phyloP scores from a whole-genome alignment of 495 filamentous ascomycete species.

The Lepidopterella palustris region DNA sequence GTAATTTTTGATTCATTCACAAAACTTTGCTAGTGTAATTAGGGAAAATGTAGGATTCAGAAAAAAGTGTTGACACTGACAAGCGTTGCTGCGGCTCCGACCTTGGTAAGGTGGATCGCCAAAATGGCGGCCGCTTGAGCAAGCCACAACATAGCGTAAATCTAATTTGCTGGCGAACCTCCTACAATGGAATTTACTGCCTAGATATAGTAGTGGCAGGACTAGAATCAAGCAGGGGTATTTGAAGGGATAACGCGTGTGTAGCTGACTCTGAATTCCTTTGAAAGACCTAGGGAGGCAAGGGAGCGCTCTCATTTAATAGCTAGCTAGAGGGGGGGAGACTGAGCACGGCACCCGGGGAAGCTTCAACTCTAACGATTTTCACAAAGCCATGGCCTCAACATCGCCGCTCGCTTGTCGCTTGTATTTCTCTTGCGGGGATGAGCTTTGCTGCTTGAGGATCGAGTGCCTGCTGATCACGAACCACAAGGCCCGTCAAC shows the following conservation, averaged over 20 bases:
- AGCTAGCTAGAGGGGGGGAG: not conserved
- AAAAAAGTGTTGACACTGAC: not conserved
- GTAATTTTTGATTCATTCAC: constrained; percentile 14
- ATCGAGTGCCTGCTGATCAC: constrained; percentile 14
- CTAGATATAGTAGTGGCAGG: not conserved
- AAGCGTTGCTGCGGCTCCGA: constrained; percentile 1
- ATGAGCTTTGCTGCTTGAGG: constrained; percentile 3
- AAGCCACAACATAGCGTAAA: constrained; percentile 22
- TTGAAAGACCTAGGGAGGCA: not conserved
- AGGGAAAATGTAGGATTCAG: not conserved
- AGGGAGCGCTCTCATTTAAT: not conserved
- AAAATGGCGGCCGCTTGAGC: constrained; percentile 16
- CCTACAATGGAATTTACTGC: not conserved
- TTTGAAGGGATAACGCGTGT: not conserved
- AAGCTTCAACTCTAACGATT: not conserved
- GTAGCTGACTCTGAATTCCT: not conserved
- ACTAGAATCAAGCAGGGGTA: not conserved
- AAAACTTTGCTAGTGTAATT: constrained; percentile 3
- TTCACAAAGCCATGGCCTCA: not conserved
- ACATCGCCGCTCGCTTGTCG: not conserved
- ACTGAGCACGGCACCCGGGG: too few relatives aligned
- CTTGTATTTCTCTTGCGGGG: not conserved
- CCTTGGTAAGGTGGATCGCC: constrained; percentile 14
- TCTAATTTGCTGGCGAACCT: not conserved
- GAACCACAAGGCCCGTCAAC: not conserved